A percentile compares a stretch with the other conserved stretches of the same genome.
phyloP scores from a whole-genome alignment of 192 early-diverging fungal species.

The Umbelopsis vinacea region DNA sequence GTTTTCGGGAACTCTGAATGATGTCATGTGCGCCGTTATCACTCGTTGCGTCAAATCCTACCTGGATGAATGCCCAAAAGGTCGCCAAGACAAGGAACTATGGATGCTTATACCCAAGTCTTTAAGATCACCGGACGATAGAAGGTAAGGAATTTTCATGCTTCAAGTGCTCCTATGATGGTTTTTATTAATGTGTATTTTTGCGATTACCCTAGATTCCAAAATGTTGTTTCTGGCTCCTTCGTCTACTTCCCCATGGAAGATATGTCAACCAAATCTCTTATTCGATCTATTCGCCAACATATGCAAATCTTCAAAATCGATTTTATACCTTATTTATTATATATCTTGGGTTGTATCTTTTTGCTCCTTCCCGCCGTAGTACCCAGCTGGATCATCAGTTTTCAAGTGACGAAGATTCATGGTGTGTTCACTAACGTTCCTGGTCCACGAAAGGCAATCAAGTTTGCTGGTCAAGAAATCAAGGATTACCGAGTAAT shows the following conservation, averaged over 20 bases:
- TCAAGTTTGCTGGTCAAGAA: slow-evolving; percentile 38
- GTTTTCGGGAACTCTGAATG: slow-evolving; percentile 40
- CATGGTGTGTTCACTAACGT: slow-evolving; percentile 43
- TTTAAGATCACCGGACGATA: slow-evolving; percentile 26
- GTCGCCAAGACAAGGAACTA: slow-evolving; percentile 24
- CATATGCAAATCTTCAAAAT: slow-evolving; percentile 33
- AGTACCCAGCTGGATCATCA: not conserved
- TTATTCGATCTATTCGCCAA: slow-evolving; percentile 27
- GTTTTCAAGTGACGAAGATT: not conserved
- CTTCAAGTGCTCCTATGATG: no score
- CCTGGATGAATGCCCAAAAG: slow-evolving; percentile 21
- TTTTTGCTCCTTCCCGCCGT: slow-evolving; percentile 13
- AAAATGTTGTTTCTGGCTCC: slow-evolving; percentile 33
- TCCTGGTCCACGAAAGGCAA: slow-evolving; percentile 32
- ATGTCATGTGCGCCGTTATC: slow-evolving; percentile 38
- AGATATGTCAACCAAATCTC: slow-evolving; percentile 23
- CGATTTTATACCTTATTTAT: slow-evolving; percentile 16
- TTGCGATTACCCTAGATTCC: slow-evolving; percentile 21
- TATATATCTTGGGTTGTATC: slow-evolving; percentile 23
- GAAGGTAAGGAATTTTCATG: slow-evolving; percentile 27
- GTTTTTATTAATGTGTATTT: slow-evolving; percentile 18
- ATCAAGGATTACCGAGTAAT: slow-evolving; percentile 26
- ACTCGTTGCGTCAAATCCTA: slow-evolving; percentile 28
- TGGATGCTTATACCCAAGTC: slow-evolving; percentile 42
- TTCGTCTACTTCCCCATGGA: slow-evolving; percentile 39